Percentiles rank a stretch among this genome's conserved stretches.
phyloP scores from a whole-genome alignment of 345 rosid genomes.

The Murraya paniculata region DNA sequence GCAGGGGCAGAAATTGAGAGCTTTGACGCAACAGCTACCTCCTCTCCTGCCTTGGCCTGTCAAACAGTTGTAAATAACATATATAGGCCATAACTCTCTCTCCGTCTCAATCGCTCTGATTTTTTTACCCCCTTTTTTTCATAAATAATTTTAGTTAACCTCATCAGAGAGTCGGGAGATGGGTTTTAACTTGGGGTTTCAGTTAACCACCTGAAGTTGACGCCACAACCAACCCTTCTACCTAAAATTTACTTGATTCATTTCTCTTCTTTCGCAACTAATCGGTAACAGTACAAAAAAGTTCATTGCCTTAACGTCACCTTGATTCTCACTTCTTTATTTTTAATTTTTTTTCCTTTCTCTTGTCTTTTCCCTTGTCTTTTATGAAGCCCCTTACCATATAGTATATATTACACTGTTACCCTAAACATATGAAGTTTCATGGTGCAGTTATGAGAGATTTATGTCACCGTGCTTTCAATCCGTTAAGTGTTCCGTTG shows the following conservation, averaged over 20 bases:
- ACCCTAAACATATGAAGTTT: too few species aligned
- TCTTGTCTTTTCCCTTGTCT: conserved; percentile 1
- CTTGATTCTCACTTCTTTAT: conserved; percentile 4
- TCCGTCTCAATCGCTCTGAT: background rate
- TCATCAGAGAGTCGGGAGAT: background rate
- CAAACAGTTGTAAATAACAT: conserved; percentile 18
- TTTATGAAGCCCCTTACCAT: too few species aligned
- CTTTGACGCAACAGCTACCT: conserved; percentile 25
- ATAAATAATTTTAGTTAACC: conserved; percentile 15
- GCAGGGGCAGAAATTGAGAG: conserved; percentile 20
- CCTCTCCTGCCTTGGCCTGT: background rate
- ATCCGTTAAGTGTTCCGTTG: too few species aligned
- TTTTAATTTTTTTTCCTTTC: conserved; percentile 1
- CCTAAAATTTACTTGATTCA: conserved; percentile 6
- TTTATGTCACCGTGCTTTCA: too few species aligned
- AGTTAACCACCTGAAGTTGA: conserved; percentile 52
- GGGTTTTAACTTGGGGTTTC: conserved; percentile 18
- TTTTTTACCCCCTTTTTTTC: background rate
- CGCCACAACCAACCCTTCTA: conserved; percentile 25
- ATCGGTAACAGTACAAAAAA: conserved; percentile 12
- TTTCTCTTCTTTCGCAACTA: conserved; percentile 23
- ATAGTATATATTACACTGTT: too few species aligned
- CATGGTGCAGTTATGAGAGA: too few species aligned
- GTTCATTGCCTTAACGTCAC: conserved; percentile 10
- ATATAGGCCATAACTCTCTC: background rate